phyloP scores from a whole-genome alignment of 2,329 filamentous ascomycete species.

The Mycosphaerella sp. region DNA sequence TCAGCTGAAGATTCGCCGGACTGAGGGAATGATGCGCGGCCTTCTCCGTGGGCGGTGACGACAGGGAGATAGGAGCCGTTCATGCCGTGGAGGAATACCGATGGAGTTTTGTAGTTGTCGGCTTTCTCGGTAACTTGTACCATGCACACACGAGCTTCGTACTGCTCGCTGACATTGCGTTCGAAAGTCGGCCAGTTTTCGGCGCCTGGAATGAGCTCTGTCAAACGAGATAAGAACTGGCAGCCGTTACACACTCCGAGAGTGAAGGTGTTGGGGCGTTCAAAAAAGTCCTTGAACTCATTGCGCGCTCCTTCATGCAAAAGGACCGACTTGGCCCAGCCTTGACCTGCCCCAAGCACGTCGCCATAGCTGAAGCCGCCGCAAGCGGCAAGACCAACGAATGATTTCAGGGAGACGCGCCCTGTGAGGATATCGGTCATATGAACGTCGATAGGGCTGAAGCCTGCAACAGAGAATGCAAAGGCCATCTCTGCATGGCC shows the following conservation, averaged over 20 bases:
- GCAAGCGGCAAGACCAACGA: constrained; percentile 86
- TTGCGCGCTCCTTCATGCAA: constrained; percentile 68
- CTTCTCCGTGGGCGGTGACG: constrained; percentile 85
- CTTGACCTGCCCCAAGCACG: constrained; percentile 87
- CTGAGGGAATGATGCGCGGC: constrained; percentile 59
- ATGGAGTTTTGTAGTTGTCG: constrained; percentile 39
- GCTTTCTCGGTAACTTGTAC: constrained; percentile 64
- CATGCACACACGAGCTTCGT: constrained; percentile 84
- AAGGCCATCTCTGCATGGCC: constrained; percentile 98
- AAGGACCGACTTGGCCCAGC: constrained; percentile 91
- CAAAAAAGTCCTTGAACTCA: constrained; percentile 81
- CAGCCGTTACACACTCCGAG: constrained; percentile 97
- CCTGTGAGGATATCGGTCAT: constrained; percentile 86
- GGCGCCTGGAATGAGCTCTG: constrained; percentile 79
- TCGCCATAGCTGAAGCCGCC: constrained; percentile 96
- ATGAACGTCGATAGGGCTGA: constrained; percentile 87
- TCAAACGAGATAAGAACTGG: constrained; percentile 82
- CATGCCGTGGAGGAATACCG: constrained; percentile 92
- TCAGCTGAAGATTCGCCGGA: constrained; percentile 44
- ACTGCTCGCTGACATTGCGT: constrained; percentile 77
- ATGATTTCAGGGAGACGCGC: constrained; percentile 71
- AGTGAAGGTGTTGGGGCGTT: constrained; percentile 80
- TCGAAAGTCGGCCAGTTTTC: constrained; percentile 79
- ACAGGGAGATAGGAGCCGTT: constrained; percentile 74
- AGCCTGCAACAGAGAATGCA: constrained; percentile 84